A percentile compares a stretch with the other conserved stretches of the same genome.
Conservation (phyloP, 2,329 filamentous ascomycete genomes). For the Trichoderma koningii region DNA sequence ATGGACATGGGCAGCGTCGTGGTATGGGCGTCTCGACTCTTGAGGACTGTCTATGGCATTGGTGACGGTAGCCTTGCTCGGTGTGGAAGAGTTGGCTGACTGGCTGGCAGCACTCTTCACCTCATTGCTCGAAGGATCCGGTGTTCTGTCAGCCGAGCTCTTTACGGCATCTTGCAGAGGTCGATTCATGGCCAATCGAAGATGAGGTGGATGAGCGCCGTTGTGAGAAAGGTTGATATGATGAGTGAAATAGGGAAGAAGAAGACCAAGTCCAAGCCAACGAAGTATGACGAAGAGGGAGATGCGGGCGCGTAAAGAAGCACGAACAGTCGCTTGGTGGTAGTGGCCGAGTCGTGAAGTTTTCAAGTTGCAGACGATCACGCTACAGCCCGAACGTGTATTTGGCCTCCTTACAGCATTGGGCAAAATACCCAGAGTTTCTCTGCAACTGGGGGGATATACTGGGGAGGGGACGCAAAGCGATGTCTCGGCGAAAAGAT, state of each 20-base stretch:
- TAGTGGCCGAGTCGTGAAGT: background rate
- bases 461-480: background rate
- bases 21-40: background rate
- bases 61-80: background rate
- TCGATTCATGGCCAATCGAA: background rate
- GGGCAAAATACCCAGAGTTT: background rate
- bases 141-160: background rate
- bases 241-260: background rate
- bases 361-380: background rate
- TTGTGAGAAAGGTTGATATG: background rate
- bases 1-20: background rate
- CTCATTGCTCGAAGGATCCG: background rate
- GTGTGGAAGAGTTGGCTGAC: background rate
- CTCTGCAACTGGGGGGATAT: constrained; percentile 1
- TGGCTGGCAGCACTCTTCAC: background rate
- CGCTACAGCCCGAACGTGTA: background rate
- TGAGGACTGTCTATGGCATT: background rate
- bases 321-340: background rate
- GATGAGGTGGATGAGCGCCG: background rate
- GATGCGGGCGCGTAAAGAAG: background rate
- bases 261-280: background rate
- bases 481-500: constrained; percentile 9
- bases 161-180: background rate
- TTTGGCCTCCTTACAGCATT: background rate
- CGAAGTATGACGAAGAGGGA: too few species aligned